These are phyloP conservation scores for Chamaenerion angustifolium DNA, from an alignment of 345 rosid genomes.

Conservation along the genomic window DNA sequence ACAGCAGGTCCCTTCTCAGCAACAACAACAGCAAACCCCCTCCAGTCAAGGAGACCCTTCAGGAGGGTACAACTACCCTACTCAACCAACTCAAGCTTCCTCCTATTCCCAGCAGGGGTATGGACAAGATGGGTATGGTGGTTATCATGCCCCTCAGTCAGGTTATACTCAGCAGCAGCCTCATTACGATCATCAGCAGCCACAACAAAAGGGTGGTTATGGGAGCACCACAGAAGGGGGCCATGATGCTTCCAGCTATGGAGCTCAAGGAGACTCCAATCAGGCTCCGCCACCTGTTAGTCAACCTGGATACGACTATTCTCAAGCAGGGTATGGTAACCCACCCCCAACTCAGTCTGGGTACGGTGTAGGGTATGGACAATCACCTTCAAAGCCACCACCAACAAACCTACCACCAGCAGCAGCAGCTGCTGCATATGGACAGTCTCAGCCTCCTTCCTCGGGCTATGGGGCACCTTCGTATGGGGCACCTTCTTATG, in stretches of 20 bases:
- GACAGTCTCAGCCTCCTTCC: conserved; percentile 60
- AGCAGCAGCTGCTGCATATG: conserved; percentile 34
- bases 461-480: conserved; percentile 33
- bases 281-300: conserved; percentile 42
- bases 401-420: conserved; percentile 13
- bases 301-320: conserved; percentile 40
- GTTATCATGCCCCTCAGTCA: no score
- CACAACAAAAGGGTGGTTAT: no score
- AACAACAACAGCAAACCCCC: conserved; percentile 23
- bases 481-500: conserved; percentile 28
- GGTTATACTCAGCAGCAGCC: no score
- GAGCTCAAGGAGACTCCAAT: conserved; percentile 33
- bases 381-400: conserved; percentile 52
- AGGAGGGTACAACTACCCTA: conserved; percentile 52
- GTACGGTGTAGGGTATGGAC: conserved; percentile 27
- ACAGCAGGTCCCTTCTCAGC: conserved; percentile 52
- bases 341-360: conserved; percentile 66
- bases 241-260: no score
- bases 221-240: no score
- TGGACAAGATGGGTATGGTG: no score
- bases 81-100: conserved; percentile 51
- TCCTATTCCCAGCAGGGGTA: conserved; percentile 7
- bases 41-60: conserved; percentile 34
- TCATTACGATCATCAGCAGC: no score
- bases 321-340: conserved; percentile 60